phyloP scores from a whole-genome alignment of 2,329 filamentous ascomycete genomes.

The Dryadomyces quercivorus region DNA sequence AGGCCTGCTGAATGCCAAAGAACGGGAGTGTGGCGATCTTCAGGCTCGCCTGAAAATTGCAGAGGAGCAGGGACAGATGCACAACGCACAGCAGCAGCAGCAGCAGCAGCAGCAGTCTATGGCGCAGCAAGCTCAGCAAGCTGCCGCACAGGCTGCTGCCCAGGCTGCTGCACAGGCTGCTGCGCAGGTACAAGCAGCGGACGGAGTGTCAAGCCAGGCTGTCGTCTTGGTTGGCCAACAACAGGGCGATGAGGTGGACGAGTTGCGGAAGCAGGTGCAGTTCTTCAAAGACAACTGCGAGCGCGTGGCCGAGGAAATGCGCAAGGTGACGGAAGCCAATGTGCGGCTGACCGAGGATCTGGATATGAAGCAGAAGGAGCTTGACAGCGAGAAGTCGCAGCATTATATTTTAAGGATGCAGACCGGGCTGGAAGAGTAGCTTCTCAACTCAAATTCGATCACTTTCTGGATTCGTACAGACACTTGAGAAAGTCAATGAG shows the following conservation, averaged over 20 bases:
- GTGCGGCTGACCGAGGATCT: not conserved
- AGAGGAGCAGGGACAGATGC: not conserved
- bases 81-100: too few relatives aligned
- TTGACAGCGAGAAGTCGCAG: not conserved
- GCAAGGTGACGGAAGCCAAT: not conserved
- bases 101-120: not conserved
- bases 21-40: not conserved
- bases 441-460: too few relatives aligned
- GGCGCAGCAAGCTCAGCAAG: not conserved
- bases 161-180: not conserved
- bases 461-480: too few relatives aligned
- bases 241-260: not conserved
- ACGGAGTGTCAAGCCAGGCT: not conserved
- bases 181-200: not conserved
- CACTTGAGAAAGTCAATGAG: too few relatives aligned
- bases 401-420: not conserved
- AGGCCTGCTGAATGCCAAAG: not conserved
- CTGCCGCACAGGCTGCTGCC: not conserved
- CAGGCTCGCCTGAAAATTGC: not conserved
- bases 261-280: not conserved
- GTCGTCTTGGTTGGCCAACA: not conserved
- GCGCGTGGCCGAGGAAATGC: not conserved
- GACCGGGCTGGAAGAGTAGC: not conserved
- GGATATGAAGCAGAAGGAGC: not conserved
- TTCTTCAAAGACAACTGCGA: slow-evolving; percentile 2